Conservation (phyloP, 352 stramenopile genomes). For the Phytophthora tubulina region DNA sequence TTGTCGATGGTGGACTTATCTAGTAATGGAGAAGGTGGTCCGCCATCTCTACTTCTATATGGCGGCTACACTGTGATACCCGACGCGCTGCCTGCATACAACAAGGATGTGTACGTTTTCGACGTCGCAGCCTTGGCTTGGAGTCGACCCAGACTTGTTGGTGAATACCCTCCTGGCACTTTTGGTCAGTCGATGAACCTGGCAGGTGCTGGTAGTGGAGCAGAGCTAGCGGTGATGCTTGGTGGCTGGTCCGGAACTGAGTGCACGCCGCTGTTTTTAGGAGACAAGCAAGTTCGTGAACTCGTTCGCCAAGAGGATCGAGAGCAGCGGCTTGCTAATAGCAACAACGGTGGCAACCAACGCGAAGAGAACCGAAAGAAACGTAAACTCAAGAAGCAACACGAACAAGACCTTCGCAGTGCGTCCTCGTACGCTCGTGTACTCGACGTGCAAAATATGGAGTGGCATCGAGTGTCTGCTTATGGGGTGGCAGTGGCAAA, state of each 20-base stretch:
- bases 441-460: constrained; percentile 68
- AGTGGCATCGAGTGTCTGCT: constrained; percentile 60
- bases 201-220: constrained; percentile 29
- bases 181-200: constrained; percentile 68
- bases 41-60: constrained; percentile 67
- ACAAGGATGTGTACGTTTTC: constrained; percentile 80
- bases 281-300: constrained; percentile 73
- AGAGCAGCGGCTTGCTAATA: constrained; percentile 64
- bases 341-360: constrained; percentile 22
- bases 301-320: constrained; percentile 62
- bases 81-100: constrained; percentile 68
- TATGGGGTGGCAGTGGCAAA: constrained; percentile 63
- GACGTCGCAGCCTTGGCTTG: constrained; percentile 64
- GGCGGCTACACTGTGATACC: constrained; percentile 76
- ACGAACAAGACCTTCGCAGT: constrained; percentile 49
- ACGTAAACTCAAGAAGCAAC: constrained; percentile 45
- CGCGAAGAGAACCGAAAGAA: constrained; percentile 43
- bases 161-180: constrained; percentile 70
- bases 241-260: constrained; percentile 84
- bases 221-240: constrained; percentile 69
- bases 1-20: constrained; percentile 59
- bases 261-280: constrained; percentile 79
- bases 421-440: constrained; percentile 68
- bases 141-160: constrained; percentile 74
- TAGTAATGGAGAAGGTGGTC: constrained; percentile 20